Conservation (phyloP, 2,329 filamentous ascomycete species). For the Byssothecium circinans region DNA sequence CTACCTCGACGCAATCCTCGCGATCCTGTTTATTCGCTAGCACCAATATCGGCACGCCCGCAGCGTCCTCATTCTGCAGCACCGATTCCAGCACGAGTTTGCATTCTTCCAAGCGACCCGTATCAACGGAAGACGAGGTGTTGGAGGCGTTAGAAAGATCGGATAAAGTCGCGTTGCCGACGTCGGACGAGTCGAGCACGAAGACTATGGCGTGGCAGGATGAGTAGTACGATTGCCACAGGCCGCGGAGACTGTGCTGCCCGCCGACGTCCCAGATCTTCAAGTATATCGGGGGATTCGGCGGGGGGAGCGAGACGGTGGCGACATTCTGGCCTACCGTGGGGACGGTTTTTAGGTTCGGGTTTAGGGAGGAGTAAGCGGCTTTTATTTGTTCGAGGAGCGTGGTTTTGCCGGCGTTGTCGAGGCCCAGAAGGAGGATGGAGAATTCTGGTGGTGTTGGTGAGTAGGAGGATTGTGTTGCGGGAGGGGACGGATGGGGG, state of each 20-base stretch:
- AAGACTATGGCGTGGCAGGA: constrained; percentile 97
- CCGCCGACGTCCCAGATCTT: constrained; percentile 99
- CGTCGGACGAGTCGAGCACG: constrained; percentile 92
- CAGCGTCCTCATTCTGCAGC: constrained; percentile 81
- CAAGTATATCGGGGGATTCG: constrained; percentile 82
- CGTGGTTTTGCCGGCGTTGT: constrained; percentile 98
- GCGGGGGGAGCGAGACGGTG: constrained; percentile 69
- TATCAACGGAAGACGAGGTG: constrained; percentile 34
- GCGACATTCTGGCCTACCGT: constrained; percentile 97
- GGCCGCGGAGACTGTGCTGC: constrained; percentile 80
- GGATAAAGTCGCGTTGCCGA: constrained; percentile 77
- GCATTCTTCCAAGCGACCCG: constrained; percentile 79
- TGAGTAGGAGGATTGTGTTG: background rate
- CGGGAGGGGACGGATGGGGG: constrained; percentile 1
- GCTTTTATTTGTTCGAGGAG: constrained; percentile 96
- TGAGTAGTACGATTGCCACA: constrained; percentile 96
- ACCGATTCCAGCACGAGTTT: constrained; percentile 87
- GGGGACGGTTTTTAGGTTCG: constrained; percentile 80
- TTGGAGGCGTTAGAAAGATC: constrained; percentile 45
- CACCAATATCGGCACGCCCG: constrained; percentile 87
- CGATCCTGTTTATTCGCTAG: constrained; percentile 97
- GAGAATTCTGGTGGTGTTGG: constrained; percentile 75
- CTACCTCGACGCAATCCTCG: constrained; percentile 96
- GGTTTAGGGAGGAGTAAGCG: constrained; percentile 72
- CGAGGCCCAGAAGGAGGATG: constrained; percentile 91